Percentiles rank a stretch among this genome's conserved stretches.
phyloP scores from a whole-genome alignment of 345 rosid genomes.

The Chamaenerion angustifolium region DNA sequence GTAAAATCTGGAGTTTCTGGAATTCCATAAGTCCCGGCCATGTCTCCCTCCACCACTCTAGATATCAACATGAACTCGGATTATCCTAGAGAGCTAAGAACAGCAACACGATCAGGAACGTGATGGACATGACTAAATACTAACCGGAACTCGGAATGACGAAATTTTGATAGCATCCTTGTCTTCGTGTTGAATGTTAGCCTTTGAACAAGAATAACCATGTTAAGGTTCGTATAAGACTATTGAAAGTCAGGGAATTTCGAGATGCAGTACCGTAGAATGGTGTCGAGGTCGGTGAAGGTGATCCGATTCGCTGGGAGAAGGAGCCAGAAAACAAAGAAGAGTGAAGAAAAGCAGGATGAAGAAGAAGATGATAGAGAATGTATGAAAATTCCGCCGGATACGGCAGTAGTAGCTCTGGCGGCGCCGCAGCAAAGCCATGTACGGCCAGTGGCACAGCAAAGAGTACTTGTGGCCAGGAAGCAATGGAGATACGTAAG shows the following conservation, averaged over 20 bases:
- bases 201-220: slow-evolving; percentile 3
- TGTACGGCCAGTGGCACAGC: slow-evolving; percentile 8
- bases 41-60: slow-evolving; percentile 55
- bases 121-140: slow-evolving; percentile 16
- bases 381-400: slow-evolving; percentile 31
- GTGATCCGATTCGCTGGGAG: slow-evolving; percentile 43
- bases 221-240: not conserved
- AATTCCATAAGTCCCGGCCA: slow-evolving; percentile 72
- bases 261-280: slow-evolving; percentile 19
- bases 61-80: slow-evolving; percentile 4
- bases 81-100: slow-evolving; percentile 4
- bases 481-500: not conserved
- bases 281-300: slow-evolving; percentile 17
- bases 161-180: slow-evolving; percentile 19
- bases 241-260: slow-evolving; percentile 1
- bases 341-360: slow-evolving; percentile 57
- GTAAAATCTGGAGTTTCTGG: slow-evolving; percentile 38
- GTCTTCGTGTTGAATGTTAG: slow-evolving; percentile 13
- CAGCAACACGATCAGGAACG: slow-evolving; percentile 1
- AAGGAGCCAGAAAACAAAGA: slow-evolving; percentile 56
- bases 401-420: slow-evolving; percentile 33
- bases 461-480: not conserved
- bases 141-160: slow-evolving; percentile 57
- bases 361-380: slow-evolving; percentile 38
- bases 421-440: slow-evolving; percentile 77